Evolutionary conservation across 2,329 filamentous ascomycete genomes (phyloP), one percentile per base, ranked within the genome.

Genomic region (Colletotrichum brevisporum): DNA sequence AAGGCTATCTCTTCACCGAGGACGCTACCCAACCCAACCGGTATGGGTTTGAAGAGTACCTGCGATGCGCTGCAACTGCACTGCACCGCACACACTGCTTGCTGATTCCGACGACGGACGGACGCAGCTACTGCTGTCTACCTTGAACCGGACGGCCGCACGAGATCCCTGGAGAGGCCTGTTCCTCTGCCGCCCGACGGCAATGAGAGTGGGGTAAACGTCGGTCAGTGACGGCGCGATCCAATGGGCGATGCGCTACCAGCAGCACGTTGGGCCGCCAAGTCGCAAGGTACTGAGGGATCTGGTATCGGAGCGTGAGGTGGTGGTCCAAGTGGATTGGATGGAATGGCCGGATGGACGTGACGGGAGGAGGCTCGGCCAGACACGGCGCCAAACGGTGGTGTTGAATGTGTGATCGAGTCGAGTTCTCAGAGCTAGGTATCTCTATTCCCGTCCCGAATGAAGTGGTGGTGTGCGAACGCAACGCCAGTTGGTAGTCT

Each of bases 401-500:
- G 56, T 27, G 60, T 66, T 39, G 21, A 24, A 24, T 24, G 21
- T 24, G 39, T 54, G 59, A 39, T 50, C 31, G 56, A 55, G 50
- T 53, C 50, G 48, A 59, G 58, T 50, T 43, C 54, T 4, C 43
- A 36, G 10, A 10, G 31, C 31, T 36, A 10, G 31, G 8, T 36
- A 10, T 36, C 31, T 36, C 31, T 36, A 36, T 68, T 24, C 21
- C 21, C 21, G 21, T 24, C 21, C 45, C 52, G 64, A 50, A 45
- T 43, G 39, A n/a, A 53, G 67, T 31, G 52, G 56, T 66, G 67
- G 62, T 66, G 67, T 69, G 67, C 45, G 39, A 61, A 27, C 54
- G 67, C 62, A 69, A 61, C 31, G 39, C 62, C 67, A 67, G n/a
- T 18, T 41, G 62, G 63, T 45, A 67, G 56, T 47, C 67, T 69